Base-by-base conservation (phyloP, 202 grass and related monocot species). In the Zizania palustris region DNA sequence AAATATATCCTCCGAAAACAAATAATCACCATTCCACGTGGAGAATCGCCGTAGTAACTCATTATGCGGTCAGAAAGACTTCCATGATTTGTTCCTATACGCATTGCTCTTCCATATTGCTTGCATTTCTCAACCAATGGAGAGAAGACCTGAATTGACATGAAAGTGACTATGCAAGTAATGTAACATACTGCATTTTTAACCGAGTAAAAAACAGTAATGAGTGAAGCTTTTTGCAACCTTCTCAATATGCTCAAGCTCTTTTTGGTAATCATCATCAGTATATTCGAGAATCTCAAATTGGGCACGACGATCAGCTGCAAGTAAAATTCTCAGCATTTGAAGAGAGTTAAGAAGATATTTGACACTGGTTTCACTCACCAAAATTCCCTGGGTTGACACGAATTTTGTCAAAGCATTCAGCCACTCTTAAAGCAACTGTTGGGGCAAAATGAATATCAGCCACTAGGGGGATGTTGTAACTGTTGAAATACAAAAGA, bases 1-100 rank as follows among this genome's bases (percentile, higher is more conserved):
- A 51, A 76, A 10, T 8, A 71, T 64, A 69, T 69, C 35, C 1
- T n/a, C 15, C 42, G 12, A 75, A 45, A 80, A 45, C 33, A 76
- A 67, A 71, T 61, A 76, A 67, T 89, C 63, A 99, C 96, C 96
- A 99, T 99, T 90, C 96, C 96, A 20, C 96, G 80, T 48, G 96
- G 96, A 86, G 96, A 99, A 88, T 99, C 96, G 62, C 96, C 96
- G 76, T 96, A 99, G 68, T 99, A 99, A 73, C 96, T 99, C 96
- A 99, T 99, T 76, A 99, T 99, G 65, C 96, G 96, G 69, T 99
- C 96, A 41, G 96, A 99, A 54, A 99, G 96, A 89, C 96, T 99
- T 41, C 96, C 96, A 89, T 99, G 96, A 74, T 99, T 99, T 78
- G 92, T 99, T 76, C 96, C 96, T 19, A 99, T 99, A 70, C 96